These are phyloP conservation scores for Septoria linicola DNA, from an alignment of 2,329 filamentous ascomycete species.

Conservation along the genomic window DNA sequence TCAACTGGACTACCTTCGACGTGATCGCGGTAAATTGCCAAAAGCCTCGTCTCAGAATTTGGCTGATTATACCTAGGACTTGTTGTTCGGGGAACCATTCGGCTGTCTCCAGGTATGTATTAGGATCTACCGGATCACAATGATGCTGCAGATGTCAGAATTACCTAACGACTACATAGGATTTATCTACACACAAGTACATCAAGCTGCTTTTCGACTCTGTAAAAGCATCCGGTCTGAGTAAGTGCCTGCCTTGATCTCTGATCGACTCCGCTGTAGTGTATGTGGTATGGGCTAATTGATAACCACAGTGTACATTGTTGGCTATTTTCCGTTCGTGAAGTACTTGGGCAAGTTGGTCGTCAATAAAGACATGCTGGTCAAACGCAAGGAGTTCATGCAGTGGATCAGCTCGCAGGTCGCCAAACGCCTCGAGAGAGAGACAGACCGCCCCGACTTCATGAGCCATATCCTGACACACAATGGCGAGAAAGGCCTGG, in stretches of 20 bases:
- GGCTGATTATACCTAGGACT: slow-evolving; percentile 9
- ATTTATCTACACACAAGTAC: slow-evolving; percentile 31
- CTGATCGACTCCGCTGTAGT: too few relatives aligned
- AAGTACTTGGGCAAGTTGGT: slow-evolving; percentile 26
- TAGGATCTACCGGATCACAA: too few relatives aligned
- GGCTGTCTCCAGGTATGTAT: slow-evolving; percentile 27
- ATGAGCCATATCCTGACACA: slow-evolving; percentile 50
- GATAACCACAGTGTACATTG: slow-evolving; percentile 23
- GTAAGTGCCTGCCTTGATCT: not conserved
- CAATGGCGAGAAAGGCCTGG: slow-evolving; percentile 37
- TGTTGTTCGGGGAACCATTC: slow-evolving; percentile 26
- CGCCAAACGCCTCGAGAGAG: slow-evolving; percentile 31
- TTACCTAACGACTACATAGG: slow-evolving; percentile 19
- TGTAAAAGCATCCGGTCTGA: slow-evolving; percentile 32
- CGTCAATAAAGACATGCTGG: slow-evolving; percentile 23
- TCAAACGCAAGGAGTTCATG: slow-evolving; percentile 28
- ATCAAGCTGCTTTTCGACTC: slow-evolving; percentile 29
- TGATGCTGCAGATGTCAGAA: slow-evolving; percentile 22
- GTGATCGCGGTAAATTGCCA: slow-evolving; percentile 21
- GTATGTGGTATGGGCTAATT: too few relatives aligned
- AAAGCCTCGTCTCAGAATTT: too few relatives aligned
- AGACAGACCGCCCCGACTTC: slow-evolving; percentile 43
- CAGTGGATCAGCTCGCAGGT: slow-evolving; percentile 30
- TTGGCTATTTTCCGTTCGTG: slow-evolving; percentile 30
- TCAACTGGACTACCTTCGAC: slow-evolving; percentile 42